Conservation (phyloP, 495 filamentous ascomycete species). For the Letharia columbiana region DNA sequence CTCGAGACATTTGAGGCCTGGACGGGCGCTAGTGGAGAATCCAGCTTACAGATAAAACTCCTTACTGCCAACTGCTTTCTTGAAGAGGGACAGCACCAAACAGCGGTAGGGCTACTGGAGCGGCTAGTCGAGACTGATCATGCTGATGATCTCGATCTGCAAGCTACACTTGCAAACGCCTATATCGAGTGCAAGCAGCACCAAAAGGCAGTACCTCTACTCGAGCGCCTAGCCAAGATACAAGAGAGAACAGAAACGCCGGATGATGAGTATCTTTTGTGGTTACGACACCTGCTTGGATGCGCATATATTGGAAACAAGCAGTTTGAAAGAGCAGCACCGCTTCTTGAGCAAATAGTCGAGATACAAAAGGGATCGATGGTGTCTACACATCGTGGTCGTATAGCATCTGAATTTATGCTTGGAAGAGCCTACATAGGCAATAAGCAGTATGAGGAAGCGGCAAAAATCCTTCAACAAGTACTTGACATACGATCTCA, state of each 20-base stretch:
- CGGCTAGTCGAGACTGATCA: constrained; percentile 27
- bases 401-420: neutral
- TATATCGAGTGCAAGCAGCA: constrained; percentile 23
- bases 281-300: neutral
- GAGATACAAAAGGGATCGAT: neutral
- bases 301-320: neutral
- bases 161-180: neutral
- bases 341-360: neutral
- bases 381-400: neutral
- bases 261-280: constrained; percentile 21
- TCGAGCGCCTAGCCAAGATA: constrained; percentile 28
- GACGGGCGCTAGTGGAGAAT: constrained; percentile 9
- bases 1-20: neutral
- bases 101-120: constrained; percentile 23
- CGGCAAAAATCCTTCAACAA: neutral
- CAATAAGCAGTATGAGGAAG: neutral
- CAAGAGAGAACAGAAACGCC: constrained; percentile 20
- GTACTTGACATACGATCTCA: neutral
- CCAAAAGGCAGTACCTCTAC: constrained; percentile 16
- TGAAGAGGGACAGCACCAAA: constrained; percentile 23
- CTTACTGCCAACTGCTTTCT: constrained; percentile 27
- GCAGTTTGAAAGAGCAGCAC: neutral
- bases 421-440: neutral
- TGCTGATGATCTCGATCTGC: neutral
- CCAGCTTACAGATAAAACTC: constrained; percentile 27